A percentile compares a stretch with the other conserved stretches of the same genome.
These are phyloP conservation scores for Danielia oregonensis DNA, from an alignment of 805 yeast species.

Conservation along the genomic window DNA sequence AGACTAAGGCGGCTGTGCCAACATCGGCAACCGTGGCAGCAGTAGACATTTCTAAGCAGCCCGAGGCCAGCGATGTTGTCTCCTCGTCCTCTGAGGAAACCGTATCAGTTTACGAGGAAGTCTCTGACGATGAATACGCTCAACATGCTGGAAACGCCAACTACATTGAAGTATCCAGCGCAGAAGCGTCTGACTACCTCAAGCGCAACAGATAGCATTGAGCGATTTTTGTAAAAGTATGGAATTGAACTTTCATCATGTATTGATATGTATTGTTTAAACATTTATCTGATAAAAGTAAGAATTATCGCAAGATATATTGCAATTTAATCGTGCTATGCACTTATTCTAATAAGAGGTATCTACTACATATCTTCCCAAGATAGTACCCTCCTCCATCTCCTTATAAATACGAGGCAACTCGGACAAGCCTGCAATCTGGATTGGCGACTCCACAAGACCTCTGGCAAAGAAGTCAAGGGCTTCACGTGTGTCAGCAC, in stretches of 20 bases:
- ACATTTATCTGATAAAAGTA: too few relatives aligned
- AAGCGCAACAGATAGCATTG: slow-evolving; percentile 4
- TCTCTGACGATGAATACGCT: slow-evolving; percentile 45
- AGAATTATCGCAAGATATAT: too few relatives aligned
- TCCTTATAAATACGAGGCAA: slow-evolving; percentile 8
- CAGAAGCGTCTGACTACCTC: slow-evolving; percentile 14
- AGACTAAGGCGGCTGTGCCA: background rate
- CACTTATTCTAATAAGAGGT: slow-evolving; percentile 5
- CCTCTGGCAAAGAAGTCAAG: slow-evolving; percentile 11
- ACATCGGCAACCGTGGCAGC: slow-evolving; percentile 6
- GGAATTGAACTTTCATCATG: too few relatives aligned
- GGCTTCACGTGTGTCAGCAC: slow-evolving; percentile 12
- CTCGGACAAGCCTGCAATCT: slow-evolving; percentile 11
- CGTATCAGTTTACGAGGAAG: slow-evolving; percentile 42
- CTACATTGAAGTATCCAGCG: slow-evolving; percentile 37
- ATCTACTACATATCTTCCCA: slow-evolving; percentile 12
- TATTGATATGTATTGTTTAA: too few relatives aligned
- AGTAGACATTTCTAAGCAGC: slow-evolving; percentile 7
- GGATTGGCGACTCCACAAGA: slow-evolving; percentile 7
- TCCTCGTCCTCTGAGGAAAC: slow-evolving; percentile 13
- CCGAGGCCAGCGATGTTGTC: slow-evolving; percentile 6
- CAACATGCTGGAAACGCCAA: slow-evolving; percentile 45
- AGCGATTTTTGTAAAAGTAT: too few relatives aligned
- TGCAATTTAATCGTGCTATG: too few relatives aligned
- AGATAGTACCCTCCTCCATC: slow-evolving; percentile 9